Percentiles rank a stretch among this genome's conserved stretches.
Evolutionary conservation across 768 basidiomycete species (phyloP).

Genomic region (Rhodocollybia butyracea): DNA sequence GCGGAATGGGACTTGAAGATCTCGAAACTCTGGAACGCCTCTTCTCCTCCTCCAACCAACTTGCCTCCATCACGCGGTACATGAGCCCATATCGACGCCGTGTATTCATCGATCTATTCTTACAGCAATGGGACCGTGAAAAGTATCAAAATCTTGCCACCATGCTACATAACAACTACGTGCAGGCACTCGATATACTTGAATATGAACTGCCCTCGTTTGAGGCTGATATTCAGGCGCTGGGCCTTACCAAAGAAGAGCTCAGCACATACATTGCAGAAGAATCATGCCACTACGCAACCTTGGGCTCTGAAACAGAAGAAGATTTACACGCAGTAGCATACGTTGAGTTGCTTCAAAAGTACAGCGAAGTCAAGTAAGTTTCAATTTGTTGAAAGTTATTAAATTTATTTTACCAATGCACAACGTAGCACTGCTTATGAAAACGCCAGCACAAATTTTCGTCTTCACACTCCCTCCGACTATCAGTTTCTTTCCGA

Average conservation of each 20-base stretch:
- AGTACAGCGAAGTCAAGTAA: constrained; percentile 13
- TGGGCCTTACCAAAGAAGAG: constrained; percentile 14
- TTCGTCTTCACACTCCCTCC: constrained; percentile 12
- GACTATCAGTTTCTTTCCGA: constrained; percentile 12
- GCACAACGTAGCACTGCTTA: constrained; percentile 9
- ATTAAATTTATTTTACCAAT: background rate
- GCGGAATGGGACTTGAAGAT: constrained; percentile 32
- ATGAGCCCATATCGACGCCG: constrained; percentile 22
- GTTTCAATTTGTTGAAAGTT: background rate
- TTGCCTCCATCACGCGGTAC: constrained; percentile 23
- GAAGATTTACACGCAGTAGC: constrained; percentile 25
- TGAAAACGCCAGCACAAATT: constrained; percentile 8
- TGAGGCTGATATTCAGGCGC: constrained; percentile 8
- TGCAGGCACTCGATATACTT: constrained; percentile 25
- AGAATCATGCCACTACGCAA: constrained; percentile 22
- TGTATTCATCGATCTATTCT: constrained; percentile 27
- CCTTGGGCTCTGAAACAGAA: constrained; percentile 20
- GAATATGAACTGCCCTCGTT: constrained; percentile 11
- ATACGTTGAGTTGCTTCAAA: constrained; percentile 28
- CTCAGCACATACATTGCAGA: constrained; percentile 20
- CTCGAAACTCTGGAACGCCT: constrained; percentile 27
- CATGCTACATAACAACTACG: constrained; percentile 24
- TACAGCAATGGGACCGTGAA: constrained; percentile 30
- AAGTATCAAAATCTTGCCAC: constrained; percentile 27
- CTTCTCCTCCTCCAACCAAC: constrained; percentile 28